phyloP scores from a whole-genome alignment of 768 basidiomycete species.

The Kwoniella mangroviensis region DNA sequence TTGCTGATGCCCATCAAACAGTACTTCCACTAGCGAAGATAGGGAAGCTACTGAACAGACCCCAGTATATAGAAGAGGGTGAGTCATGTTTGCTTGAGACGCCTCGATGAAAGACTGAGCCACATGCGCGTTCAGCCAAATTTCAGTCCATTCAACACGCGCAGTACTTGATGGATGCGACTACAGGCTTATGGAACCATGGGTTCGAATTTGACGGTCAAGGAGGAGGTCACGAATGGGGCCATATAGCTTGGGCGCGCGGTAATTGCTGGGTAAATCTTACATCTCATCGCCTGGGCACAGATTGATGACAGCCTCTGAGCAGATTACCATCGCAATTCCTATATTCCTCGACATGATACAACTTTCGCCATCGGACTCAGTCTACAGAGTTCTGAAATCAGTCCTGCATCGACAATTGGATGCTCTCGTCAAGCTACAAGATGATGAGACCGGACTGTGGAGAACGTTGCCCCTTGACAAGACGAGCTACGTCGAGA shows the following conservation, averaged over 20 bases:
- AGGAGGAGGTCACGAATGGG: constrained; percentile 50
- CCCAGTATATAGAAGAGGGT: constrained; percentile 65
- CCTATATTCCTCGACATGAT: constrained; percentile 37
- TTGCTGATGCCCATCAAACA: background rate
- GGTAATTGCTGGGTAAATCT: constrained; percentile 63
- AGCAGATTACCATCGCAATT: constrained; percentile 37
- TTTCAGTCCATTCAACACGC: constrained; percentile 53
- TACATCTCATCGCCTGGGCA: background rate
- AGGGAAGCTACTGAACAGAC: constrained; percentile 62
- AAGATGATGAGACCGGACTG: constrained; percentile 61
- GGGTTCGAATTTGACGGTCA: constrained; percentile 50
- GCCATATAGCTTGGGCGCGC: constrained; percentile 63
- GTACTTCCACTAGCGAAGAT: constrained; percentile 66
- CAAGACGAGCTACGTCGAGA: constrained; percentile 63
- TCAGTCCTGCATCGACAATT: constrained; percentile 62
- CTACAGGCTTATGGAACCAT: constrained; percentile 53
- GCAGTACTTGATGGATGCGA: constrained; percentile 52
- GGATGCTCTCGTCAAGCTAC: constrained; percentile 62
- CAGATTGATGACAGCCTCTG: background rate
- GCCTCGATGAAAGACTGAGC: constrained; percentile 58
- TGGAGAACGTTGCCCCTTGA: constrained; percentile 66
- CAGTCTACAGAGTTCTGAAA: constrained; percentile 60
- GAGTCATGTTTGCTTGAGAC: constrained; percentile 20
- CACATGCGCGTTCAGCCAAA: constrained; percentile 35
- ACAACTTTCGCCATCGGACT: constrained; percentile 60